Conservation (phyloP, 2,329 filamentous ascomycete species). For the Diaporthe sp. region DNA sequence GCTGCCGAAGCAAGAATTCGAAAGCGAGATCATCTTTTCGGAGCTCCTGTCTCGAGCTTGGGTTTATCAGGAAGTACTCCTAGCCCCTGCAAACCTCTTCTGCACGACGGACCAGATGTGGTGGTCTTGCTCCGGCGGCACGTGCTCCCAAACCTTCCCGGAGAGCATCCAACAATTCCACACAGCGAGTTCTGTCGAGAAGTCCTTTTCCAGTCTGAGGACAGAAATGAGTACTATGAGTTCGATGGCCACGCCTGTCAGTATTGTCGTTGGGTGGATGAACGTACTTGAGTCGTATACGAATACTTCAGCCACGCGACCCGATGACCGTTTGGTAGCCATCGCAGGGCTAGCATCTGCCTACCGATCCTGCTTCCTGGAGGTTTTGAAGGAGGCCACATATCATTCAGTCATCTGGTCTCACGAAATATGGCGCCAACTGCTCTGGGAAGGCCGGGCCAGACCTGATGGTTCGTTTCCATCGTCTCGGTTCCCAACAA, state of each 20-base stretch:
- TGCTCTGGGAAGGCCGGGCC: background rate
- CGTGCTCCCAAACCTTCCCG: background rate
- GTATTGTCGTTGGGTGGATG: background rate
- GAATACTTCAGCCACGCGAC: background rate
- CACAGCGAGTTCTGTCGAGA: background rate
- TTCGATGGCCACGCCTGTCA: background rate
- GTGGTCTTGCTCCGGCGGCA: conserved; percentile 14
- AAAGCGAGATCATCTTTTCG: conserved; percentile 7
- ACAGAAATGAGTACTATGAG: background rate
- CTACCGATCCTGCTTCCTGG: background rate
- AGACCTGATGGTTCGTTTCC: background rate
- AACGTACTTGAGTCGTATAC: conserved; percentile 1
- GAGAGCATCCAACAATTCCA: background rate
- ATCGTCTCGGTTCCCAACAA: background rate
- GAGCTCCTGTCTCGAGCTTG: conserved; percentile 26
- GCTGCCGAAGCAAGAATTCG: background rate
- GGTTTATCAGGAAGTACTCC: conserved; percentile 25
- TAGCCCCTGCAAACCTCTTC: conserved; percentile 21
- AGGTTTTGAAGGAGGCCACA: background rate
- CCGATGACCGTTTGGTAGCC: conserved; percentile 16
- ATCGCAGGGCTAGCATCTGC: conserved; percentile 13
- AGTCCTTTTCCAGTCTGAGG: background rate
- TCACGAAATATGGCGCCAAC: background rate
- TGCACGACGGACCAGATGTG: conserved; percentile 8
- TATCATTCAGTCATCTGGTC: conserved; percentile 17